Evolutionary conservation across 192 early-diverging fungal species (phyloP), one percentile per base, ranked within the genome.

Genomic region (Backusella luteola): DNA sequence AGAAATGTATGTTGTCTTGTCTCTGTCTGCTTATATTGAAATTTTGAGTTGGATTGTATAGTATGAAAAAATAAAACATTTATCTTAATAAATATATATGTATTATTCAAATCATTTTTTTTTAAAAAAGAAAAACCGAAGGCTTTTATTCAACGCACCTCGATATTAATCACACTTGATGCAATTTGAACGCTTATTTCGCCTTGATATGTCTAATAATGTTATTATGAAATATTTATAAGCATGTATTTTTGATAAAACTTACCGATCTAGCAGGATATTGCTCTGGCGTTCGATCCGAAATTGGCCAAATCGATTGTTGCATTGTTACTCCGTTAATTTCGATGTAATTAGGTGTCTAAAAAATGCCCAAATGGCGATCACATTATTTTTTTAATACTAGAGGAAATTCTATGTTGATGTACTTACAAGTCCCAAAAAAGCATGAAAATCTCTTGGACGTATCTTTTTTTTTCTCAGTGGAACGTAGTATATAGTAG

Each of bases 1-100:
- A 76, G 38, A 4, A 76, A 34, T 3, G 75, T 76, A 26, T 76
- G 49, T 32, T 76, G 75, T 42, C 75, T 46, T 56, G 38, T 46
- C 23, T 76, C 75, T 32, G 42, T 68, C 68, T 76, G 26, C n/a
- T 38, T 32, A 34, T 29, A 5, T 15, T 36, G 7, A 34, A 6
- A 6, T 6, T 52, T 52, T 52, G n/a, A 52, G 7, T n/a, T 7
- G n/a, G 7, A 52, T 4, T 0, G n/a, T 3, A 52, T 21, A 21
- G 7, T 21, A n/a, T 52, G n/a, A 21, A n/a, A 52, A 3, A 52
- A 7, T n/a, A 3, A 52, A 19, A 52, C n/a, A 6, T 52, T 52
- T 52, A 17, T 21, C 12, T 21, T n/a, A 44, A 44, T 44, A 44
- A 44, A n/a, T 52, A 52, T n/a, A 21, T 6, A 32, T 3, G 32